These are phyloP conservation scores for Salix arbutifolia DNA, from an alignment of 345 rosid species.

Conservation along the genomic window DNA sequence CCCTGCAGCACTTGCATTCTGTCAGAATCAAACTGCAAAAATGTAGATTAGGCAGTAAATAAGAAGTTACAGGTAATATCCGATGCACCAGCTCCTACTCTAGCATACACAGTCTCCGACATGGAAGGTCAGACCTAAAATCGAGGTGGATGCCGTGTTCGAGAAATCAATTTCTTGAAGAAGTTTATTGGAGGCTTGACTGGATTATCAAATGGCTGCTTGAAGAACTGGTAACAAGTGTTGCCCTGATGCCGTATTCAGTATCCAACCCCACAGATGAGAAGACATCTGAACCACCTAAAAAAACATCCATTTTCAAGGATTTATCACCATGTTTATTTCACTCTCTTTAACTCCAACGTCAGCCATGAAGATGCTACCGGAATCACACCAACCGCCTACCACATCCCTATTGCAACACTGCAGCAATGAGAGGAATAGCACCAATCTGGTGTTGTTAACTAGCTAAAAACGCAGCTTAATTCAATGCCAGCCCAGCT, in stretches of 20 bases:
- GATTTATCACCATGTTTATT: slow-evolving; percentile 3
- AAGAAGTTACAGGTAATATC: background rate
- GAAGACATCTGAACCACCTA: slow-evolving; percentile 11
- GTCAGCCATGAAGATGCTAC: slow-evolving; percentile 58
- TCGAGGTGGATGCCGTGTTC: slow-evolving; percentile 10
- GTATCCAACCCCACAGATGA: background rate
- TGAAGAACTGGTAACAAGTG: slow-evolving; percentile 3
- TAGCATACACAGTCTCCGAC: background rate
- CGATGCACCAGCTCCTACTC: background rate
- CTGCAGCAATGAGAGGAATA: slow-evolving; percentile 36
- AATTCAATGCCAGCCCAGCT: slow-evolving; percentile 1
- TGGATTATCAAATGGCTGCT: background rate
- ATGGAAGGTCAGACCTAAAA: slow-evolving; percentile 10
- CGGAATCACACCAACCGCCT: slow-evolving; percentile 75
- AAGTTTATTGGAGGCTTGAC: slow-evolving; percentile 7
- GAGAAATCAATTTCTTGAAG: background rate
- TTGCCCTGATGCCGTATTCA: slow-evolving; percentile 3
- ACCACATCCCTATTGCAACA: slow-evolving; percentile 44
- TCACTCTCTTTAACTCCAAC: slow-evolving; percentile 21
- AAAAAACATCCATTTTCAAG: background rate
- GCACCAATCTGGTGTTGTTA: slow-evolving; percentile 9
- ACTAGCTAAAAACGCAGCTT: background rate
- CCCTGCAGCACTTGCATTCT: background rate
- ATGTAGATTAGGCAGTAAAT: background rate
- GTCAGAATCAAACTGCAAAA: background rate